A percentile compares a stretch with the other conserved stretches of the same genome.
Conservation (phyloP, 352 stramenopile species). For the Globisporangium cederbergense region DNA sequence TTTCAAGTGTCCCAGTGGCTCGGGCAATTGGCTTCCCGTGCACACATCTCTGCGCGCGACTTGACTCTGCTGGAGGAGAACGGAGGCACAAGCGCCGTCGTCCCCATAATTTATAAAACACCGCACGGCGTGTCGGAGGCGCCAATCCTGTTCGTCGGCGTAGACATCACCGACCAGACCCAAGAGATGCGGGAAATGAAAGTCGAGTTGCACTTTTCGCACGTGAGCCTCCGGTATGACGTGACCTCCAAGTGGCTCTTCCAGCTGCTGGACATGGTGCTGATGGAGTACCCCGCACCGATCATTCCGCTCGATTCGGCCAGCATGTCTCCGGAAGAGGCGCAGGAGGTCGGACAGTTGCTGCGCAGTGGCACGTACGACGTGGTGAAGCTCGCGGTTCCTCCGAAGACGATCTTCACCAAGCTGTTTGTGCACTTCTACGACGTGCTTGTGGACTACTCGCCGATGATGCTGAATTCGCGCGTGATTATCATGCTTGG, state of each 20-base stretch:
- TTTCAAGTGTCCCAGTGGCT: conserved; percentile 89
- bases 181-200: conserved; percentile 89
- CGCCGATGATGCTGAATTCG: conserved; percentile 53
- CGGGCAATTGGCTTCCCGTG: conserved; percentile 69
- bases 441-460: conserved; percentile 78
- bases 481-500: conserved; percentile 75
- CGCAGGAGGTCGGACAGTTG: conserved; percentile 35
- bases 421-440: conserved; percentile 88
- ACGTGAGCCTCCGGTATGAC: conserved; percentile 80
- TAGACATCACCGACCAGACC: conserved; percentile 78
- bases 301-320: conserved; percentile 84
- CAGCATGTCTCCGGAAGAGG: conserved; percentile 54
- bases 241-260: conserved; percentile 80
- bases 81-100: conserved; percentile 29
- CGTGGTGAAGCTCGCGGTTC: conserved; percentile 57
- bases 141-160: conserved; percentile 74
- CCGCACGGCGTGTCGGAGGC: conserved; percentile 71
- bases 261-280: conserved; percentile 67
- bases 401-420: conserved; percentile 82
- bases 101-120: conserved; percentile 79
- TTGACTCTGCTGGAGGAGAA: conserved; percentile 76
- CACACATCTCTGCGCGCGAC: conserved; percentile 71
- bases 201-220: conserved; percentile 81
- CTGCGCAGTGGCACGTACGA: conserved; percentile 36
- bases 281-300: conserved; percentile 77